Evolutionary conservation across 176 grass and related monocot genomes (phyloP), one percentile per base, ranked within the genome.

Genomic region (Avena sativa): DNA sequence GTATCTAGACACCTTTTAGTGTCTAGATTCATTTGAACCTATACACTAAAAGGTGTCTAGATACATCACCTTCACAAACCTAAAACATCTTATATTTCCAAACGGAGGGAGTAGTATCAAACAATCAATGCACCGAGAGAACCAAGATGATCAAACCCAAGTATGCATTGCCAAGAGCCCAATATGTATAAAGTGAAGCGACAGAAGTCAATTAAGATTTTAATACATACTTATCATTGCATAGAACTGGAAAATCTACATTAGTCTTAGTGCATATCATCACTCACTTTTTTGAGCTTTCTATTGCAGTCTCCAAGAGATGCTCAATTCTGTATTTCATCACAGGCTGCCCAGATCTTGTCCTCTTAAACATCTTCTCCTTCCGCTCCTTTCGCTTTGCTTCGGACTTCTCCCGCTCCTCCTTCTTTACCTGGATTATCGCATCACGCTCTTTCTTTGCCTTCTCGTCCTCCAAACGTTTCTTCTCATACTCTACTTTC

Each of bases 361-460:
- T 99, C 84, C 92, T 99, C 87, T 90, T 99, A 57, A 99, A 94
- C 94, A 96, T 96, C 67, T 93, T 99, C 50, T 88, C 89, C 85
- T 26, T 96, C 83, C 90, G 69, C 6, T 90, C 80, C 75, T 89
- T 93, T 40, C 91, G 82, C 79, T 83, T 99, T 1, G 62, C 78
- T 82, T 99, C 92, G 11, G 92, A 85, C 65, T 86, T 91, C 71
- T 89, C 83, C 79, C 67, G 87, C 65, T 86, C 67, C 57, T 94
- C 91, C 26, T 78, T 83, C 87, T 83, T 96, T 25, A 86, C 91
- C 52, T 93, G 80, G 16, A 96, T 81, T 51, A 84, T 86, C 1
- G 78, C 87, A 13, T 99, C 89, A 25, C 46, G 89, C 50, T 99
- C 94, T 36, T 85, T 84, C 87, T 84, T 91, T 20, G 89, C 89